Evolutionary conservation across 768 basidiomycete genomes (phyloP).

Genomic region (Hericium erinaceus): DNA sequence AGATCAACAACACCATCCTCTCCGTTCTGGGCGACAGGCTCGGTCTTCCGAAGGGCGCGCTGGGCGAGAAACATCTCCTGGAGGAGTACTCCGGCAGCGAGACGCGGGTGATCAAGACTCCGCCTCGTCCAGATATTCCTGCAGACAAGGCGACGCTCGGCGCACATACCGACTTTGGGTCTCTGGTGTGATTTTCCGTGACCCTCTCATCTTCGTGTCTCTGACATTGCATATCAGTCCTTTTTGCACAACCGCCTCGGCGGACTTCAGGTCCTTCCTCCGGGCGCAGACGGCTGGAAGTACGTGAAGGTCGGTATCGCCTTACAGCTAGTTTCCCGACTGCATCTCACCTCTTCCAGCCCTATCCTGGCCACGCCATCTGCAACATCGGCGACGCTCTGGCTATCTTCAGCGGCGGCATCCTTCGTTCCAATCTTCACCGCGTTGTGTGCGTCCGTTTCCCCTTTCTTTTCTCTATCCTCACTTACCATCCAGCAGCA

Average conservation of each 20-base stretch:
- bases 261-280: slow-evolving; percentile 59
- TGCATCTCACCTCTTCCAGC: slow-evolving; percentile 27
- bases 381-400: slow-evolving; percentile 26
- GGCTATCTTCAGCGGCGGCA: slow-evolving; percentile 22
- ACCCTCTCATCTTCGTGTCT: neutral
- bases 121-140: neutral
- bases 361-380: slow-evolving; percentile 23
- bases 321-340: neutral
- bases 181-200: slow-evolving; percentile 27
- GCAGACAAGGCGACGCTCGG: slow-evolving; percentile 2
- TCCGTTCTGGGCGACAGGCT: slow-evolving; percentile 17
- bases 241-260: slow-evolving; percentile 63
- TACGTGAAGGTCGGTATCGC: slow-evolving; percentile 44
- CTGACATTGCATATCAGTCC: slow-evolving; percentile 14
- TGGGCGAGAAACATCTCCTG: slow-evolving; percentile 19
- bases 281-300: slow-evolving; percentile 53
- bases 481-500: slow-evolving; percentile 9
- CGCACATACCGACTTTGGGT: slow-evolving; percentile 11
- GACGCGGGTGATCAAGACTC: slow-evolving; percentile 17
- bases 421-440: slow-evolving; percentile 31
- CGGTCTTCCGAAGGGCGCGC: slow-evolving; percentile 14
- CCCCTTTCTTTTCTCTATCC: neutral
- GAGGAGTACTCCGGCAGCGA: slow-evolving; percentile 20
- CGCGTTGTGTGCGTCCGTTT: slow-evolving; percentile 41
- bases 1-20: slow-evolving; percentile 17